Evolutionary conservation across 2,329 filamentous ascomycete genomes (phyloP).

Genomic region (Endoconidiophora laricicola): DNA sequence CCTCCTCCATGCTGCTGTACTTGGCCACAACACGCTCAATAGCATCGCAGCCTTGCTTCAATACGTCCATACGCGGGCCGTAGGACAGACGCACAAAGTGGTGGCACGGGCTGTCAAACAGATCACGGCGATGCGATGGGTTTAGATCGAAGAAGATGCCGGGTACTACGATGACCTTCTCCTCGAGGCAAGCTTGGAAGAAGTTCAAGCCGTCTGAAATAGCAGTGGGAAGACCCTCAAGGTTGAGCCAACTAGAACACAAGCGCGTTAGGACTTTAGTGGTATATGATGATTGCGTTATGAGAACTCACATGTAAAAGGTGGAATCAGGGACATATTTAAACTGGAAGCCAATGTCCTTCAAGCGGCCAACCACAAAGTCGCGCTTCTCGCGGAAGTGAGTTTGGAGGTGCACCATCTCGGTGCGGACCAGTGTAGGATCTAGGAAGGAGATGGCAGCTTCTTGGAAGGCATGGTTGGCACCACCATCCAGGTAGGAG

Average conservation of each 20-base stretch:
- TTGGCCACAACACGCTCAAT: slow-evolving; percentile 69
- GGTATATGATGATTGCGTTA: not conserved
- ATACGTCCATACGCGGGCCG: slow-evolving; percentile 62
- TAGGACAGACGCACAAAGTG: slow-evolving; percentile 78
- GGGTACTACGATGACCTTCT: slow-evolving; percentile 92
- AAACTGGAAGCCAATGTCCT: slow-evolving; percentile 75
- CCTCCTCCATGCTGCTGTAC: slow-evolving; percentile 25
- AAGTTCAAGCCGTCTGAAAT: slow-evolving; percentile 93
- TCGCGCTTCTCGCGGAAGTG: slow-evolving; percentile 91
- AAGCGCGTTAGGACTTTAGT: not conserved
- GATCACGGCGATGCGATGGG: slow-evolving; percentile 69
- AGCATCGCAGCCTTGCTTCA: slow-evolving; percentile 65
- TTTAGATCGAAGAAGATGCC: slow-evolving; percentile 98
- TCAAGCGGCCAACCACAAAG: slow-evolving; percentile 65
- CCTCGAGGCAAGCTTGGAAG: slow-evolving; percentile 81
- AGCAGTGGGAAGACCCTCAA: slow-evolving; percentile 52
- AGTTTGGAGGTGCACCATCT: slow-evolving; percentile 77
- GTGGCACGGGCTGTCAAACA: slow-evolving; percentile 91
- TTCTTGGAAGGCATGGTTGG: slow-evolving; percentile 90
- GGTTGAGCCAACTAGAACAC: slow-evolving; percentile 35
- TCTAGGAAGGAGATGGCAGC: slow-evolving; percentile 89
- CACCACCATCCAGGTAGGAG: slow-evolving; percentile 85
- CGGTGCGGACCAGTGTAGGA: slow-evolving; percentile 57
- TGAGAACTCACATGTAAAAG: slow-evolving; percentile 61
- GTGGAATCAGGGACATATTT: slow-evolving; percentile 76